These are phyloP conservation scores for Mycena polygramma DNA, from an alignment of 768 basidiomycete species.

Conservation along the genomic window DNA sequence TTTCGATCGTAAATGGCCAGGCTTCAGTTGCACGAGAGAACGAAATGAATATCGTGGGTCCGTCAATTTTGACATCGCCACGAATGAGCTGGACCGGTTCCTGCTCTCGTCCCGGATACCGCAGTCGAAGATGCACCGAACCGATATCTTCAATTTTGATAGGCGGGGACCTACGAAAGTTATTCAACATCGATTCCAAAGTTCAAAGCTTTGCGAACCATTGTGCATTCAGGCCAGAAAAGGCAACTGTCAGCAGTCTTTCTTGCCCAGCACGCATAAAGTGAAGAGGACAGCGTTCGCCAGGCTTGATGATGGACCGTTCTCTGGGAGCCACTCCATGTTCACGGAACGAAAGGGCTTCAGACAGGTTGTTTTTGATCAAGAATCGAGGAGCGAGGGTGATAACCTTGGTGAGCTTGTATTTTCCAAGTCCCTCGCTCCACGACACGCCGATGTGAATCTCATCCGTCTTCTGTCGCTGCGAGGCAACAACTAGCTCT, in stretches of 20 bases:
- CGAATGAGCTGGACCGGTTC: constrained; percentile 69
- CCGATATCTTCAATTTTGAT: constrained; percentile 95
- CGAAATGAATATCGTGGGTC: constrained; percentile 90
- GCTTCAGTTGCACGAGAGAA: constrained; percentile 73
- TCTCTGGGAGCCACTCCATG: constrained; percentile 79
- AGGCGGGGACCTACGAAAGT: constrained; percentile 82
- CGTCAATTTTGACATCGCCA: constrained; percentile 85
- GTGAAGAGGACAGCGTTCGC: constrained; percentile 77
- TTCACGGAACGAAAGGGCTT: constrained; percentile 85
- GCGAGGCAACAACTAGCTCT: constrained; percentile 78
- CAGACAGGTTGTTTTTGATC: constrained; percentile 82
- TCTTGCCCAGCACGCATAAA: constrained; percentile 75
- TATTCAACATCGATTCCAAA: constrained; percentile 18
- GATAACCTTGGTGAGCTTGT: constrained; percentile 95
- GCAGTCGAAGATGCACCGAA: constrained; percentile 78
- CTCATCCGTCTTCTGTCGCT: constrained; percentile 72
- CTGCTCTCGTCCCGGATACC: constrained; percentile 52
- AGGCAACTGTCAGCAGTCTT: constrained; percentile 86
- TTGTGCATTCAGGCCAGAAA: constrained; percentile 85
- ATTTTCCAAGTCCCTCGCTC: constrained; percentile 95
- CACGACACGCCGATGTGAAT: constrained; percentile 91
- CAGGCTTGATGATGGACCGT: constrained; percentile 72
- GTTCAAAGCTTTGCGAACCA: constrained; percentile 68
- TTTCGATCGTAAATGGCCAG: constrained; percentile 95
- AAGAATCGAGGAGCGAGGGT: constrained; percentile 93